A percentile compares a stretch with the other conserved stretches of the same genome.
Evolutionary conservation across 306 rosid species (phyloP).

Genomic region (Trichosanthes truncata): DNA sequence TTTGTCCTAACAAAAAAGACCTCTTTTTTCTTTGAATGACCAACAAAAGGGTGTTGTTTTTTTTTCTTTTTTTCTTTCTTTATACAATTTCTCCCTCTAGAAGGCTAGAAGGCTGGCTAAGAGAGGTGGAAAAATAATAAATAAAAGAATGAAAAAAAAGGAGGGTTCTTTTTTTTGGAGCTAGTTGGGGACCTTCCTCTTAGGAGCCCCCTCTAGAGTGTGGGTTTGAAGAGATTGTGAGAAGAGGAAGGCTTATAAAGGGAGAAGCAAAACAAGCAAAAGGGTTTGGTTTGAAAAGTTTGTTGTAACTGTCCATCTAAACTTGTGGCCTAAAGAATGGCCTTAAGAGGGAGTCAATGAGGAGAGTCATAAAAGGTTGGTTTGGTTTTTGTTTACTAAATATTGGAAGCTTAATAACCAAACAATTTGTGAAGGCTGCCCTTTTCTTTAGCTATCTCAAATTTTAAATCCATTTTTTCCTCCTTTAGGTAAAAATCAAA

Average conservation of each 20-base stretch:
- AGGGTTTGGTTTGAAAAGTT: neutral
- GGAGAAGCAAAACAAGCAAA: neutral
- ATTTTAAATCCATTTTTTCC: neutral
- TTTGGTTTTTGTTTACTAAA: conserved; percentile 7
- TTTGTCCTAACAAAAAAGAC: neutral
- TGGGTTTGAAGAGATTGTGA: neutral
- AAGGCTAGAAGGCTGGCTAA: neutral
- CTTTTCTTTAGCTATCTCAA: neutral
- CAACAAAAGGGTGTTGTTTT: neutral
- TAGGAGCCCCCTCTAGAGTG: conserved; percentile 13
- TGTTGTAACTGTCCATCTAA: conserved; percentile 12
- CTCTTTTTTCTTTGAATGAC: neutral
- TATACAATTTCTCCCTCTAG: neutral
- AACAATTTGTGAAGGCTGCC: neutral
- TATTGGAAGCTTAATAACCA: conserved; percentile 6
- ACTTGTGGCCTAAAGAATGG: conserved; percentile 21
- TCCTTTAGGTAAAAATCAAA: neutral
- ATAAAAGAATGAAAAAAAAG: neutral
- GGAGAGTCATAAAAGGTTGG: too few species aligned
- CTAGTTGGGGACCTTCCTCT: conserved; percentile 11
- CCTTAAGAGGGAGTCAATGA: too few species aligned
- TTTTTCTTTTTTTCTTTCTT: neutral
- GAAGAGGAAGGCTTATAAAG: neutral
- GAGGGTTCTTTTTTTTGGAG: conserved; percentile 1
- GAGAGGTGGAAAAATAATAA: neutral